Percentiles rank a stretch among this genome's conserved stretches.
Conservation (phyloP, 1,139 yeast species). For the Debaryomyces sp. region DNA sequence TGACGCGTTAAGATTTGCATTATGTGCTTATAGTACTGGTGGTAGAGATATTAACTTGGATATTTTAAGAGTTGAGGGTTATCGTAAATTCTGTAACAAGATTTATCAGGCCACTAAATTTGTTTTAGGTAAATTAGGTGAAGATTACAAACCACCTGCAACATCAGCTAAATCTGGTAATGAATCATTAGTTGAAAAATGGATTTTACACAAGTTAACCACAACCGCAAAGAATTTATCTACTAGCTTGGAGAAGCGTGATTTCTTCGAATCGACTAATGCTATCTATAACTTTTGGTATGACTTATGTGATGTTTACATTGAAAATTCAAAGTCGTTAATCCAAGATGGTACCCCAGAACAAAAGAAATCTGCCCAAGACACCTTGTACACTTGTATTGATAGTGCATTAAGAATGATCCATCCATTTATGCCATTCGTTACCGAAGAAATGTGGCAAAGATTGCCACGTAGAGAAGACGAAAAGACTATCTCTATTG, state of each 20-base stretch:
- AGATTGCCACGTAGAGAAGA: conserved; percentile 87
- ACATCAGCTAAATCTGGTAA: conserved; percentile 64
- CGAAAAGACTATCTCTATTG: conserved; percentile 72
- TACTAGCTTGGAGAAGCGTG: conserved; percentile 76
- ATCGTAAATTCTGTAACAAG: conserved; percentile 99
- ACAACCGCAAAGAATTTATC: conserved; percentile 67
- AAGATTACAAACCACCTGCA: conserved; percentile 81
- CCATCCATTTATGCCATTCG: conserved; percentile 98
- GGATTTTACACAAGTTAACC: conserved; percentile 90
- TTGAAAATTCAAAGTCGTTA: conserved; percentile 92
- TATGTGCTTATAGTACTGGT: conserved; percentile 98
- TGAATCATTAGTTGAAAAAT: conserved; percentile 91
- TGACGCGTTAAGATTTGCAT: conserved; percentile 95
- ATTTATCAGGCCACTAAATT: conserved; percentile 98
- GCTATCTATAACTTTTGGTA: conserved; percentile 94
- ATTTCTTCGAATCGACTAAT: conserved; percentile 85
- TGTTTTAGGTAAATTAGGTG: conserved; percentile 90
- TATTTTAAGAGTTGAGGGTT: conserved; percentile 96
- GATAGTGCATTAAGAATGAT: conserved; percentile 90
- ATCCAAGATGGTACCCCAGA: conserved; percentile 87
- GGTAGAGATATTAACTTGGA: conserved; percentile 98
- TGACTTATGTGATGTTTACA: conserved; percentile 95
- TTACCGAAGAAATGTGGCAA: conserved; percentile 99
- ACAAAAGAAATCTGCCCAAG: conserved; percentile 88
- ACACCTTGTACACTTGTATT: conserved; percentile 88